Evolutionary conservation across 1,284 basidiomycete genomes (phyloP), one percentile per base, ranked within the genome.

Genomic region (Retiboletus flavoniger): DNA sequence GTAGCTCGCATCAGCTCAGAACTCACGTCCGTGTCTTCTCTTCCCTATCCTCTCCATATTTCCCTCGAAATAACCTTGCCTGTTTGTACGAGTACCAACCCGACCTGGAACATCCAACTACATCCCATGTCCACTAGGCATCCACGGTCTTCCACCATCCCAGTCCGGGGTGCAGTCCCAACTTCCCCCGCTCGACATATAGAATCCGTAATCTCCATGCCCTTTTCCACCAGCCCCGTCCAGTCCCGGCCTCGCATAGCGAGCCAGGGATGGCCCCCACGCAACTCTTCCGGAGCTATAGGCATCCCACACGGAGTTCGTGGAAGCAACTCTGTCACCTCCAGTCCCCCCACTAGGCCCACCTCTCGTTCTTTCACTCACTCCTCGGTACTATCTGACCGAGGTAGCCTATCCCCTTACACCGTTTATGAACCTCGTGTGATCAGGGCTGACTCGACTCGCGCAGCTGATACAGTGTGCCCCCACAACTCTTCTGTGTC

Each of bases 391-490:
- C 51, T 62, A 19, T 63, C 65, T 28, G 60, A 60, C 6, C 64
- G 72, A 40, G 53, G 57, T 51, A 39, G 46, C 60, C 32, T 60
- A 58, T 49, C 63, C 55, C 51, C 64, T 44, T 55, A 66, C 64
- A 60, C 74, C 26, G 57, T 70, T 8, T 85, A 81, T 60, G 84
- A 88, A 65, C 87, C 87, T 28, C 80, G 86, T 52, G 75, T 89
- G 53, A 78, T 89, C 51, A 82, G 84, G 53, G 79, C 76, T 28
- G 71, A 80, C 51, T 64, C 70, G 32, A 58, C 71, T 51, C 74
- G 72, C 47, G 72, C 62, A 45, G 62, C 68, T 45, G 75, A 80
- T 56, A 43, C 70, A 17, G 60, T 70, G 34, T 78, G 75, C 58
- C 65, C 71, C 13, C 59, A 57, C 16, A 56, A 39, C 36, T 38